A percentile compares a stretch with the other conserved stretches of the same genome.
These are phyloP conservation scores for Favolaschia claudopus DNA, from an alignment of 768 basidiomycete genomes.

Conservation along the genomic window DNA sequence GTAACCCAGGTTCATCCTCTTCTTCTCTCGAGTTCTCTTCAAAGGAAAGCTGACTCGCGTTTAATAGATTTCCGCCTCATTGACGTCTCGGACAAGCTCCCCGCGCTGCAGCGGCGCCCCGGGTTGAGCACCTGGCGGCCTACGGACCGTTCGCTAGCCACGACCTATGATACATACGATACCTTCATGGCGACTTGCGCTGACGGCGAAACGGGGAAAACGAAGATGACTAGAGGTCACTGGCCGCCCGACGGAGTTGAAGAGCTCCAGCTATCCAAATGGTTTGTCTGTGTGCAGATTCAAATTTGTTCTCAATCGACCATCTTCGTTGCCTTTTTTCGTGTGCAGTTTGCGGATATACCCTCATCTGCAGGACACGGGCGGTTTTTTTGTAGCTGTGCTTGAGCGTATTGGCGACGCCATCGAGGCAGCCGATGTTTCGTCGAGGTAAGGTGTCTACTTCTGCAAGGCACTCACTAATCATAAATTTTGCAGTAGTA, in stretches of 20 bases:
- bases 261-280: slow-evolving; percentile 69
- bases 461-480: too few species aligned
- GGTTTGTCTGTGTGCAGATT: slow-evolving; percentile 53
- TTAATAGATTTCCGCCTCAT: slow-evolving; percentile 77
- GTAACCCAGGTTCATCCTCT: slow-evolving; percentile 63
- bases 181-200: slow-evolving; percentile 59
- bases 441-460: slow-evolving; percentile 28
- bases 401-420: slow-evolving; percentile 73
- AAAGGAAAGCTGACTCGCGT: not conserved
- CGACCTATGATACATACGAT: slow-evolving; percentile 65
- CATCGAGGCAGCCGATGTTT: too few species aligned
- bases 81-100: slow-evolving; percentile 76
- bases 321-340: too few species aligned
- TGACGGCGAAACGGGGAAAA: slow-evolving; percentile 56
- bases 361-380: slow-evolving; percentile 95
- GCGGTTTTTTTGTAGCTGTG: slow-evolving; percentile 97
- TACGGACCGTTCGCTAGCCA: slow-evolving; percentile 60
- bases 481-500: not conserved
- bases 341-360: slow-evolving; percentile 82
- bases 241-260: slow-evolving; percentile 81
- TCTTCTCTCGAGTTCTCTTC: not conserved
- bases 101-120: slow-evolving; percentile 74
- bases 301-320: not conserved
- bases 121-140: slow-evolving; percentile 86
- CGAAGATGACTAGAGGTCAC: slow-evolving; percentile 73